Conservation (phyloP, 176 grass and related monocot species). For the Dendrocalamus sinicus region DNA sequence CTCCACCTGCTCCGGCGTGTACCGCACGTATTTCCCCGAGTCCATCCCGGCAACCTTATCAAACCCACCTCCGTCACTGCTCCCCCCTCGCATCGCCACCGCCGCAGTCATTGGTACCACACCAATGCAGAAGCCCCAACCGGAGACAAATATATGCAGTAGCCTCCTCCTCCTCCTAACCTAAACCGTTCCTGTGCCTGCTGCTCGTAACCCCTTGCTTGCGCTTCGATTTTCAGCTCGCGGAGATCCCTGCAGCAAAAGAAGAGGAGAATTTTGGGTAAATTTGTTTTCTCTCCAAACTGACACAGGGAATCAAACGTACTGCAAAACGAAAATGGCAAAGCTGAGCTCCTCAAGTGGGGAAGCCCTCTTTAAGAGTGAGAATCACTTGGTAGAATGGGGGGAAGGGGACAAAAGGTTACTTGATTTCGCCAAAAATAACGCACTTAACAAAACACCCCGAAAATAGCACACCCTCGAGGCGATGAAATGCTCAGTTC, state of each 20-base stretch:
- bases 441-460: not conserved
- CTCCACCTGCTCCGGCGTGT: conserved; percentile 94
- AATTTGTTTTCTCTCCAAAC: conserved; percentile 7
- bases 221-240: not conserved
- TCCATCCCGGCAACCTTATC: conserved; percentile 63
- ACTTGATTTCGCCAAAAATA: not conserved
- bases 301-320: not conserved
- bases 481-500: not conserved
- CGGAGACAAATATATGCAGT: not conserved
- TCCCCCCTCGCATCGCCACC: conserved; percentile 63
- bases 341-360: not conserved
- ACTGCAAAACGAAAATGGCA: not conserved
- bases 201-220: conserved; percentile 9
- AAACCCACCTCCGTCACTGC: conserved; percentile 54
- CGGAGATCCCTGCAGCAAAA: conserved; percentile 8
- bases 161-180: not conserved
- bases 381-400: conserved; percentile 32
- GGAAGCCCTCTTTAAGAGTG: not conserved
- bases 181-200: not conserved
- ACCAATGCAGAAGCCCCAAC: conserved; percentile 7
- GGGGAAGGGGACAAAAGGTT: not conserved
- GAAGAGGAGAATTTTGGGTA: not conserved
- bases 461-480: not conserved
- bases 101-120: conserved; percentile 63
- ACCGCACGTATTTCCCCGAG: conserved; percentile 87